Evolutionary conservation across 2,329 filamentous ascomycete species (phyloP), one percentile per base, ranked within the genome.

Genomic region (Capronia epimyces): DNA sequence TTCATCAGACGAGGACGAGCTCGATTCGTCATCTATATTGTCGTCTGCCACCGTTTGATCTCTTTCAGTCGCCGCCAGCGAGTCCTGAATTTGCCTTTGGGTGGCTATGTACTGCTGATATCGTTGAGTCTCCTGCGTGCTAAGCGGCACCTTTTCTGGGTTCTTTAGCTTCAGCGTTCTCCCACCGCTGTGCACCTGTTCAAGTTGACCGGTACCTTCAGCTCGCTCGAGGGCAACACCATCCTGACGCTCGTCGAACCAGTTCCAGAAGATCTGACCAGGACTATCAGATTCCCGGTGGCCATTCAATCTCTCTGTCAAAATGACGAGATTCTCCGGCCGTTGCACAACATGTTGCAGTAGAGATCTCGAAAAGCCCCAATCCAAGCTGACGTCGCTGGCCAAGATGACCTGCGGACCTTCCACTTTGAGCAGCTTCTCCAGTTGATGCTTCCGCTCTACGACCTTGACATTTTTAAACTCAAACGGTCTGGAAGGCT

Each of bases 81-180:
- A 90, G 39, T 87, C 87, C 63, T 95, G 87, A 6, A 95, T 75
- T 64, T 95, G 89, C 24, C 87, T 80, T 67, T 95, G 88, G 3
- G 88, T 89, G 0, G 89, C 89, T 8, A 95, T 77, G 76, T 89
- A 96, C 64, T 96, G 89, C 63, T 97, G 89, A 64, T 98, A 97
- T 1, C 89, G 72, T 12, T 78, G 71, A 10, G 93, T 76, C 62
- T 97, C 91, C 34, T 85, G 82, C 1, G 84, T 82, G 63, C 87
- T 82, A 1, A 95, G 71, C 1, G 83, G 77, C 43, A 82, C 75
- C 44, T 82, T 78, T 61, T 80, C 75, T 4, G 81, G 75, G 50
- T 87, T 77, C 6, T 69, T 73, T 40, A 89, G 69, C 50, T 81
- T 73, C 13, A 90, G 65, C 50, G 81, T 74, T 52, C 78, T 76